Conservation (phyloP, 176 grass and related monocot genomes). For the Eragrostis nindensis region DNA sequence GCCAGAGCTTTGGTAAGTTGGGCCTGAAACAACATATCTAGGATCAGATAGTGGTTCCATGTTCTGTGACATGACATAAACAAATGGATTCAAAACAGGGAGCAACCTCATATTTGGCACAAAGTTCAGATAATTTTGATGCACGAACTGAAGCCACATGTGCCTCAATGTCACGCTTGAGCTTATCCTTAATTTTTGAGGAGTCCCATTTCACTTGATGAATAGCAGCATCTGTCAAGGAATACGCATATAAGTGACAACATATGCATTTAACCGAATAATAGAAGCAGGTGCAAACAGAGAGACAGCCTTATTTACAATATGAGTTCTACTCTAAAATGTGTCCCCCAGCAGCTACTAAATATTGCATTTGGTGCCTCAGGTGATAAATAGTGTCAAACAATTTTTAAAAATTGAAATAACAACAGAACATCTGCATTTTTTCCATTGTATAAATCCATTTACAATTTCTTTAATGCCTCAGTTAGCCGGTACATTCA, state of each 20-base stretch:
- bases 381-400: not conserved
- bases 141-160: conserved; percentile 81
- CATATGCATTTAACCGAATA: conserved; percentile 6
- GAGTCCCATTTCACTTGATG: conserved; percentile 89
- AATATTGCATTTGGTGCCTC: conserved; percentile 23
- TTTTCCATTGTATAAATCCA: not conserved
- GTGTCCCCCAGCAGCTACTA: not conserved
- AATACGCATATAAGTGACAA: conserved; percentile 35
- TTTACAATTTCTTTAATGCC: not conserved
- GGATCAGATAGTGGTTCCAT: conserved; percentile 10
- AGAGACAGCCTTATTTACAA: conserved; percentile 6
- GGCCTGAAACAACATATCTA: conserved; percentile 56
- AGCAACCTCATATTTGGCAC: conserved; percentile 78
- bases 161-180: conserved; percentile 84
- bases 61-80: not conserved
- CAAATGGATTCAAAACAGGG: conserved; percentile 30
- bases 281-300: conserved; percentile 28
- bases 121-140: conserved; percentile 81
- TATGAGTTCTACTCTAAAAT: conserved; percentile 2
- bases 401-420: conserved; percentile 22
- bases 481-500: not conserved
- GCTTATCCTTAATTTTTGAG: conserved; percentile 89
- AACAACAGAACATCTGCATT: not conserved
- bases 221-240: conserved; percentile 78
- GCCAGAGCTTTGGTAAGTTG: conserved; percentile 70